Conservation (phyloP, 306 rosid species). For the Malus orientalis region DNA sequence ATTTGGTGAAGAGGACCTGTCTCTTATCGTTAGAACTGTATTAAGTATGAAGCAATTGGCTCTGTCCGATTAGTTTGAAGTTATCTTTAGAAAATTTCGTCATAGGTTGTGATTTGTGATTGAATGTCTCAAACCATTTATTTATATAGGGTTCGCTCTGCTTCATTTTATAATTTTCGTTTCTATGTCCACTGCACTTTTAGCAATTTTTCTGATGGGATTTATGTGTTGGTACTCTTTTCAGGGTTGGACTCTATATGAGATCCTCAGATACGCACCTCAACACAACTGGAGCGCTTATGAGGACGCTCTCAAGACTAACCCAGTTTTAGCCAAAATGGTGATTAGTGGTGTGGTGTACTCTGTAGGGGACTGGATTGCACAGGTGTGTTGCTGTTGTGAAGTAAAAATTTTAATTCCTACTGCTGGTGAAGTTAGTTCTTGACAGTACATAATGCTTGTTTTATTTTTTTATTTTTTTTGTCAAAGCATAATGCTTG, state of each 20-base stretch:
- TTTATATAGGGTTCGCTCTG: background rate
- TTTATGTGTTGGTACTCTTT: background rate
- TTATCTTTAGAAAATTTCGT: background rate
- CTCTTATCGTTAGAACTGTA: background rate
- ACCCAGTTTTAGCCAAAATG: slow-evolving; percentile 96
- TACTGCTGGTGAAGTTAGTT: background rate
- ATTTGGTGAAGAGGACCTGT: background rate
- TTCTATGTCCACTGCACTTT: background rate
- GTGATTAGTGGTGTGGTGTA: slow-evolving; percentile 93
- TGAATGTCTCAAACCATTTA: background rate
- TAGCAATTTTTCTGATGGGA: slow-evolving; percentile 2
- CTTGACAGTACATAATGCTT: background rate
- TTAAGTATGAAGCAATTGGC: background rate
- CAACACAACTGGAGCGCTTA: slow-evolving; percentile 94
- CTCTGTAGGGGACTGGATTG: slow-evolving; percentile 96
- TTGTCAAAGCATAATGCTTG: background rate
- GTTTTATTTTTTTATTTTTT: slow-evolving; percentile 1
- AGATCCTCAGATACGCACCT: slow-evolving; percentile 88
- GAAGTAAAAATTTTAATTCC: background rate
- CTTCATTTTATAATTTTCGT: background rate
- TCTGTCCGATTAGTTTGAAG: background rate
- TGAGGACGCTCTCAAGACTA: slow-evolving; percentile 89
- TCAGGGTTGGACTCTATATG: slow-evolving; percentile 91
- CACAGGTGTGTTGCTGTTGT: slow-evolving; percentile 50
- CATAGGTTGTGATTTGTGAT: background rate